Evolutionary conservation across 2,329 filamentous ascomycete species (phyloP), one percentile per base, ranked within the genome.

Genomic region (Metarhizium rileyi): DNA sequence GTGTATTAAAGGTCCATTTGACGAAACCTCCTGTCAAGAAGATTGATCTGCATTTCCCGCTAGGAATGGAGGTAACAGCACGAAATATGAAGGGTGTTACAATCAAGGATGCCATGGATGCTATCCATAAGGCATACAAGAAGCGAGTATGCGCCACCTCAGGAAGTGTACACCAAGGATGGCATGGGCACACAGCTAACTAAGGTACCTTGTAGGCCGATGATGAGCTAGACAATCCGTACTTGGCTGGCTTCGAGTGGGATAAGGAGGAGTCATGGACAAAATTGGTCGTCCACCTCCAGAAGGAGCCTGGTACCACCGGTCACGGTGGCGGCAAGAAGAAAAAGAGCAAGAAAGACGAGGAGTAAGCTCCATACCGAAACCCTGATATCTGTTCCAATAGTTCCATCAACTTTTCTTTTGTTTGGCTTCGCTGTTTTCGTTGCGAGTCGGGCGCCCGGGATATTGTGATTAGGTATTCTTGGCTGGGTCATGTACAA

Each of bases 181-280:
- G 27, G 14, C 35, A 10, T 18, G 23, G 4, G 22, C 16, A 20
- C n/a, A 38, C 5, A 38, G 10, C 12, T 47, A 23, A 27, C 26
- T 14, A 41, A 56, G 40, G 54, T 47, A 48, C 47, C 18, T 16
- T 36, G 2, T 60, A 95, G 90, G 79, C 85, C 53, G 91, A 97
- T 62, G 91, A 97, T 66, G 91, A 96, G 68, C 77, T 97, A 53
- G 87, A 91, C 50, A 76, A 80, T 57, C 88, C 90, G 56, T 89
- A 90, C 76, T 84, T 97, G 58, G 84, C 84, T 62, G 91, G 91
- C 57, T 96, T 97, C 73, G 90, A 95, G 76, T 96, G 90, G 90
- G 87, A 95, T 71, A 87, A 86, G 67, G 86, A 95, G 59, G 88
- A 95, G 70, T 89, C 83, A 64, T 95, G 89, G 83, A 91, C 87